Evolutionary conservation across 2,329 filamentous ascomycete species (phyloP).

Genomic region (Colletotrichum scovillei): DNA sequence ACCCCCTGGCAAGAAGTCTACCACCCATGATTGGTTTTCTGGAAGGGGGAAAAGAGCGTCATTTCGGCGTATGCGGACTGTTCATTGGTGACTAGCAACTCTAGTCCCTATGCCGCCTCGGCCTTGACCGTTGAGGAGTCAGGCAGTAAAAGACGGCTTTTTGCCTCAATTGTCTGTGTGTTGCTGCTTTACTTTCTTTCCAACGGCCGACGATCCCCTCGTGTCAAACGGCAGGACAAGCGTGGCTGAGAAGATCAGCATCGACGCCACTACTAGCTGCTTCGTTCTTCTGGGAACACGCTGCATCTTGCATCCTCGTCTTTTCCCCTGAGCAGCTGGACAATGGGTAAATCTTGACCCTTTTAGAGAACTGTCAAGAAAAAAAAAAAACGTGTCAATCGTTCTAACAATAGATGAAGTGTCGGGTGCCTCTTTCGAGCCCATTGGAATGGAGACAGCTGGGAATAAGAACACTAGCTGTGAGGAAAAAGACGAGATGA

Average conservation of each 20-base stretch:
- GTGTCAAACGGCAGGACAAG: background rate
- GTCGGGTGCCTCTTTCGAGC: background rate
- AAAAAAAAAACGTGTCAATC: background rate
- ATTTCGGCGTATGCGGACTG: slow-evolving; percentile 2
- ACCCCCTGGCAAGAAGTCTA: slow-evolving; percentile 7
- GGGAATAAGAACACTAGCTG: background rate
- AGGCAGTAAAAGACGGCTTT: background rate
- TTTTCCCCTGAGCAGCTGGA: background rate
- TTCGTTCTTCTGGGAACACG: background rate
- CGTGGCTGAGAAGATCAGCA: slow-evolving; percentile 9
- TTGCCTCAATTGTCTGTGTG: background rate
- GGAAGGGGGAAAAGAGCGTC: background rate
- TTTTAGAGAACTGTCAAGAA: background rate
- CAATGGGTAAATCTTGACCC: background rate
- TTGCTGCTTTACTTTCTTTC: background rate
- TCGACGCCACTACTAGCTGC: background rate
- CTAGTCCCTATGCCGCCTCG: background rate
- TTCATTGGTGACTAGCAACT: background rate
- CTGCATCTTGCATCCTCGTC: background rate
- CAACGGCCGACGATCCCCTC: slow-evolving; percentile 14
- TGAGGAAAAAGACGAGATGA: background rate
- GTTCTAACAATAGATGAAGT: background rate
- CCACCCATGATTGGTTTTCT: slow-evolving; percentile 11
- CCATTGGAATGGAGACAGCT: background rate
- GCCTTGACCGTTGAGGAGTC: background rate